These are phyloP conservation scores for Dovyalis caffra DNA, from an alignment of 345 rosid genomes.

Conservation along the genomic window DNA sequence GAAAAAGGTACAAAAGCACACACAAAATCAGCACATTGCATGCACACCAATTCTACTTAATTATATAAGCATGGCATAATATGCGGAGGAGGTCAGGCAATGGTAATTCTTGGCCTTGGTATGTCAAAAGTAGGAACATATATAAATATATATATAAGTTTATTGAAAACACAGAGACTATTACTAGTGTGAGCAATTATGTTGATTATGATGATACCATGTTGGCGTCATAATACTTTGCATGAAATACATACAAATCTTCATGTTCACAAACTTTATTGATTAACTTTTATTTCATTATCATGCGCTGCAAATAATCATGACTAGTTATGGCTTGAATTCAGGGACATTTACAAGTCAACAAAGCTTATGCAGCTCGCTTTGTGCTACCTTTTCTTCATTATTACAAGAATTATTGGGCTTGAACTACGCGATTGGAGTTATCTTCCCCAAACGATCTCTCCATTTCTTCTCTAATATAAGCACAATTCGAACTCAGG, in stretches of 20 bases:
- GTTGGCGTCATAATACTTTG: neutral
- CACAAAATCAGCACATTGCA: neutral
- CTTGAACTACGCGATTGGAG: no score
- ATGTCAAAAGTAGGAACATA: neutral
- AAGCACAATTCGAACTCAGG: no score
- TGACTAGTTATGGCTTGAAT: slow-evolving; percentile 1
- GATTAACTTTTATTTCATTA: neutral
- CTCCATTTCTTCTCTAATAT: no score
- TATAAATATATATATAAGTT: no score
- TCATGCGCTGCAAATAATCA: slow-evolving; percentile 9
- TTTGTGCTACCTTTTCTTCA: no score
- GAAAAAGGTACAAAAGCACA: neutral
- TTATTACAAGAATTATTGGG: no score
- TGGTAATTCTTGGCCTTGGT: neutral
- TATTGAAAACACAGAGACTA: neutral
- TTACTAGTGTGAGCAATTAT: neutral
- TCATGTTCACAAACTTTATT: neutral
- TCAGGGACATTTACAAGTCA: neutral
- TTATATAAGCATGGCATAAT: neutral
- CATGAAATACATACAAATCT: neutral
- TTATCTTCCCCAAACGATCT: no score
- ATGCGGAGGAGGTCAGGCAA: neutral
- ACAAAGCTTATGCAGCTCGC: neutral
- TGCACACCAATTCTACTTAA: neutral
- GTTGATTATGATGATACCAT: neutral